phyloP scores from a whole-genome alignment of 2,329 filamentous ascomycete genomes.

The Fusarium sarcochroum region DNA sequence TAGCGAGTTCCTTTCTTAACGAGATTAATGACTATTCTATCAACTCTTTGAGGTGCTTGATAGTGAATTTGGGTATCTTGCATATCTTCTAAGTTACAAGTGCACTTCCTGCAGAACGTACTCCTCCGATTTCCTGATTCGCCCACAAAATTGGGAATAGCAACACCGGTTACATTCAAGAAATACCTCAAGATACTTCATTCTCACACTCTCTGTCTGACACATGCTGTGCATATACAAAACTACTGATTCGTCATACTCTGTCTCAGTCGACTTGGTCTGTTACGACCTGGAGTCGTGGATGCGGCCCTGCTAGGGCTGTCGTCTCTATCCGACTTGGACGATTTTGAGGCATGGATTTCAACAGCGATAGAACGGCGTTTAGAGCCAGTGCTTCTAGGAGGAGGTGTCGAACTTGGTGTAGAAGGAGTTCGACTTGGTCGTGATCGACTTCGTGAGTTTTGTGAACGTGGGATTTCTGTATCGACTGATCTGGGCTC shows the following conservation, averaged over 20 bases:
- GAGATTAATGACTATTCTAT: constrained; percentile 32
- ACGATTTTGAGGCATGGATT: constrained; percentile 26
- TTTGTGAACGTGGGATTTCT: neutral
- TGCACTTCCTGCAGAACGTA: neutral
- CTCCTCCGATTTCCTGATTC: too few species aligned
- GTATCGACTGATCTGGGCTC: constrained; percentile 14
- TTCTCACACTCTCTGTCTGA: neutral
- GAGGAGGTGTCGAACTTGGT: constrained; percentile 5
- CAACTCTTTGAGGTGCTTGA: neutral
- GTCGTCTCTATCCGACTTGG: neutral
- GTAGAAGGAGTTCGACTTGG: constrained; percentile 8
- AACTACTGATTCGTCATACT: constrained; percentile 12
- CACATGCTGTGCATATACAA: neutral
- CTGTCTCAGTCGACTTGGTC: constrained; percentile 33
- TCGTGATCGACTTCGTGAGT: constrained; percentile 18
- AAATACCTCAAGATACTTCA: neutral
- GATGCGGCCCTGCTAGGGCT: constrained; percentile 10
- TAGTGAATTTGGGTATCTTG: neutral
- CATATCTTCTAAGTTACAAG: neutral
- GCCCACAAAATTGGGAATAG: neutral
- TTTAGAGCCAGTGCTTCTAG: constrained; percentile 7
- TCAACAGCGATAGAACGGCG: constrained; percentile 24
- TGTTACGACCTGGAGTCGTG: constrained; percentile 5
- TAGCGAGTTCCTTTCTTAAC: constrained; percentile 20
- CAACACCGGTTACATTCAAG: neutral